Evolutionary conservation across 2,329 filamentous ascomycete genomes (phyloP), one percentile per base, ranked within the genome.

Genomic region (Hymenoscyphus occultus): DNA sequence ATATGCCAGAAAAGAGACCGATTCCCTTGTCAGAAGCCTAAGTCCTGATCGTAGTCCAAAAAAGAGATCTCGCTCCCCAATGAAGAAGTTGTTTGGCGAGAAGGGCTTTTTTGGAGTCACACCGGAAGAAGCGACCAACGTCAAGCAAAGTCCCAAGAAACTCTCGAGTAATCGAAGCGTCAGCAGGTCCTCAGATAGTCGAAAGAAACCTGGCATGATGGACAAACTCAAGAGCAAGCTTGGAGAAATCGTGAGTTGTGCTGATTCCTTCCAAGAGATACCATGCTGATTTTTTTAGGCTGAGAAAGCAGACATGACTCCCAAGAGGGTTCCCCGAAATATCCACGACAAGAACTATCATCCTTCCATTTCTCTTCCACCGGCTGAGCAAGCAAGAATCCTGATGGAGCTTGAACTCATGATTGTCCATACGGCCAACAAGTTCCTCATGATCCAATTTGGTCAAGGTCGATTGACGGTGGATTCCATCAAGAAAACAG

Each of bases 21-120:
- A 39, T 19, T 32, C 13, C n/a, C 35, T 28, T 45, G 5, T 39
- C 39, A 35, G 57, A 32, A 54, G 31, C 19, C 45, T 28, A 14
- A 60, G 48, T 28, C 54, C n/a, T 10, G 5, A 45, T 16, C 22
- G 14, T 12, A 63, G 59, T 16, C 61, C 68, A 31, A 69, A 69
- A 31, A 72, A 71, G 61, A 63, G 74, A 57, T 72, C 73, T 14
- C 72, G 74, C 6, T 76, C 74, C 10, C 74, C 74, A 3, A 74
- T 74, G 72, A 76, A 76, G 59, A 75, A 74, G 63, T 71, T 76
- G 71, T 75, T 75, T 61, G 74, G 74, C 22, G 70, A 74, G 56
- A 64, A 71, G 59, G 74, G 74, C 16, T 76, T 72, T 71, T 70
- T 76, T 45, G 73, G 72, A 51, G 51, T 66, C 4, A 70, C 71